Evolutionary conservation across 345 rosid genomes (phyloP), one percentile per base, ranked within the genome.

Genomic region (Lenwebbia sp.): DNA sequence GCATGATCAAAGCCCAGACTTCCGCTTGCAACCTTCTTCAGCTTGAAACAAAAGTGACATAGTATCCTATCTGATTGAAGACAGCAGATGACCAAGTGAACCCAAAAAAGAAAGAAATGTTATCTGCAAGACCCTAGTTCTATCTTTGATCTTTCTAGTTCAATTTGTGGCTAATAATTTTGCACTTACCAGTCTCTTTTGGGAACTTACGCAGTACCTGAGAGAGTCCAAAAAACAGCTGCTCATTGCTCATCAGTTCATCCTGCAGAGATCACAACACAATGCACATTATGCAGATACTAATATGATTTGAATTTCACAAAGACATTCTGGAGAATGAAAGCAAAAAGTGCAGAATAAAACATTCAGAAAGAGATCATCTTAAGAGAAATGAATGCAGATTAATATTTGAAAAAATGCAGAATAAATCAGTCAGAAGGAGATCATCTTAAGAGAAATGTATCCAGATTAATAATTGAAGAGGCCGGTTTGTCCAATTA

Each of bases 11-110:
- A 87, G 86, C 91, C 93, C 83, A 91, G 41, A 87, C 92, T 93
- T 85, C 92, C 96, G 82, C 90, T 93, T 21, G 96, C 91, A 85
- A 97, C 94, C 91, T 92, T 97, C 91, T 92, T 96, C 58, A 93
- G 94, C 95, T 95, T 97, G 91, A 94, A 97, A 96, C 99, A 97
- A 94, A 97, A 97, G 89, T 97, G 96, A 91, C 99, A 97, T 84
- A 96, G 99, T 54, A 97, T 96, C 86, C 98, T 92, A 90, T 97
- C 99, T 97, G 95, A 84, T 86, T 83, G 60, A 86, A 85, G 85
- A 86, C 88, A 84, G 89, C 60, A 86, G 83, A 82, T 53, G 85
- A 56, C 30, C 87, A 86, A 65, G 86, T 47, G 54, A 86, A 87
- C 78, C 81, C 47, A 87, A 87, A 52, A 82, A 55, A 84, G 84